These are phyloP conservation scores for Didymosphaeria variabile DNA, from an alignment of 2,329 filamentous ascomycete genomes.

Conservation along the genomic window DNA sequence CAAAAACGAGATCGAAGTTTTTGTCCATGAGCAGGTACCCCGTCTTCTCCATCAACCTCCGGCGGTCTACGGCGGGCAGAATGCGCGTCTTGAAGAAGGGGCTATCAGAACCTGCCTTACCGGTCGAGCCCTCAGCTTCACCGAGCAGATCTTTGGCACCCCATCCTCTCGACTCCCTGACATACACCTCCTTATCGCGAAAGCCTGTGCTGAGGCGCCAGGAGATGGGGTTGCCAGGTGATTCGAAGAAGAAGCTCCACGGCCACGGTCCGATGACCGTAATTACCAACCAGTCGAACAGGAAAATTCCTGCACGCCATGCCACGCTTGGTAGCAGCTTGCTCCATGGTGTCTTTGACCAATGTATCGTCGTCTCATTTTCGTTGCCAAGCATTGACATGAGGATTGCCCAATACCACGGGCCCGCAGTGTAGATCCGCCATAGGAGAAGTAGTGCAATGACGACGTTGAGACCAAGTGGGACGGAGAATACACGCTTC, in stretches of 20 bases:
- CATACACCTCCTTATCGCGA: slow-evolving; percentile 79
- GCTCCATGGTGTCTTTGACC: slow-evolving; percentile 61
- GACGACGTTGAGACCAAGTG: slow-evolving; percentile 76
- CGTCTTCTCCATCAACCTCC: slow-evolving; percentile 77
- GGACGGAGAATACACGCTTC: slow-evolving; percentile 82
- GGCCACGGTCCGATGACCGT: slow-evolving; percentile 58
- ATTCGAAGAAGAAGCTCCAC: slow-evolving; percentile 65
- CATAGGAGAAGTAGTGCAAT: slow-evolving; percentile 72
- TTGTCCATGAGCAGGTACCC: slow-evolving; percentile 86
- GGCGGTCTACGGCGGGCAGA: slow-evolving; percentile 72
- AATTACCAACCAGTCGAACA: slow-evolving; percentile 73
- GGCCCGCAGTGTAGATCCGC: slow-evolving; percentile 73
- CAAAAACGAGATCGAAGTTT: slow-evolving; percentile 89
- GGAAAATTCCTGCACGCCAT: slow-evolving; percentile 70
- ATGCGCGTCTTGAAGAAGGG: slow-evolving; percentile 69
- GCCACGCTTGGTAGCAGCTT: slow-evolving; percentile 66
- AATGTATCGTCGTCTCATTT: slow-evolving; percentile 73
- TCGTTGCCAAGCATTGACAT: slow-evolving; percentile 70
- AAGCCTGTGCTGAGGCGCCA: slow-evolving; percentile 84
- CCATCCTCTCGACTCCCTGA: slow-evolving; percentile 80
- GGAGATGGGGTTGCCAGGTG: slow-evolving; percentile 69
- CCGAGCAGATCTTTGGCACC: slow-evolving; percentile 66
- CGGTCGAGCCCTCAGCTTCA: slow-evolving; percentile 52
- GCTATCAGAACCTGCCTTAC: slow-evolving; percentile 62
- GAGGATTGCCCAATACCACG: slow-evolving; percentile 76